Evolutionary conservation across 495 filamentous ascomycete genomes (phyloP).

Genomic region (Lentithecium fluviatile): DNA sequence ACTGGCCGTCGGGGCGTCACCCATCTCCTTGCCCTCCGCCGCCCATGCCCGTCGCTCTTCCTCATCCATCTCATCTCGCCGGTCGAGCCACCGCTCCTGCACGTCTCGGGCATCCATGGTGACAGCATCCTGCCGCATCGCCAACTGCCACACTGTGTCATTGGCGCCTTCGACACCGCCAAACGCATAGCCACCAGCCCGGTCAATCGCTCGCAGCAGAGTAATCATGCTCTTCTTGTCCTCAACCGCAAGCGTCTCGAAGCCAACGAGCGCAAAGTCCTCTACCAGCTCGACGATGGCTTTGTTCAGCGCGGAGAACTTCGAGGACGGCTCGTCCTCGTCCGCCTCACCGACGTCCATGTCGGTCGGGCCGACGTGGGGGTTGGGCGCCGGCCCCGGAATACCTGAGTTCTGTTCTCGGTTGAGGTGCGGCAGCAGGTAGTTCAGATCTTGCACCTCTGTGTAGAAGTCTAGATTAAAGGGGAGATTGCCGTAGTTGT

Average conservation of each 20-base stretch:
- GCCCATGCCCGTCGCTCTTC: slow-evolving; percentile 69
- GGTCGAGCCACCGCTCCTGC: slow-evolving; percentile 92
- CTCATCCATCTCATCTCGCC: slow-evolving; percentile 84
- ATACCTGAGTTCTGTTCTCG: slow-evolving; percentile 29
- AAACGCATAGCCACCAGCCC: slow-evolving; percentile 90
- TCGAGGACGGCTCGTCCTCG: slow-evolving; percentile 42
- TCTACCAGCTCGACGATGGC: slow-evolving; percentile 85
- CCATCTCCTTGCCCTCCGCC: slow-evolving; percentile 50
- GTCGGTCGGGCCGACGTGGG: slow-evolving; percentile 44
- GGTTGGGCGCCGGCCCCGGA: slow-evolving; percentile 3
- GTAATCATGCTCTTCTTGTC: slow-evolving; percentile 96
- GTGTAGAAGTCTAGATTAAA: slow-evolving; percentile 97
- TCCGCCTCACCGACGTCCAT: slow-evolving; percentile 53
- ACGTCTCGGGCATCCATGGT: slow-evolving; percentile 80
- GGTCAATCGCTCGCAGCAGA: slow-evolving; percentile 80
- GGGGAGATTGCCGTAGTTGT: slow-evolving; percentile 73
- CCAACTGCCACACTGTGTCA: slow-evolving; percentile 88
- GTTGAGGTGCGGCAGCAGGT: slow-evolving; percentile 76
- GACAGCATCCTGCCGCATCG: slow-evolving; percentile 80
- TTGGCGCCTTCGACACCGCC: slow-evolving; percentile 87
- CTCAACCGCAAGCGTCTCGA: slow-evolving; percentile 92
- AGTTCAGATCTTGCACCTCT: slow-evolving; percentile 89
- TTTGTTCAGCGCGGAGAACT: slow-evolving; percentile 78
- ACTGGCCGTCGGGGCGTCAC: slow-evolving; percentile 31
- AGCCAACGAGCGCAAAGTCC: slow-evolving; percentile 82